Evolutionary conservation across 352 stramenopile species (phyloP).

Genomic region (Globisporangium abappressorium): DNA sequence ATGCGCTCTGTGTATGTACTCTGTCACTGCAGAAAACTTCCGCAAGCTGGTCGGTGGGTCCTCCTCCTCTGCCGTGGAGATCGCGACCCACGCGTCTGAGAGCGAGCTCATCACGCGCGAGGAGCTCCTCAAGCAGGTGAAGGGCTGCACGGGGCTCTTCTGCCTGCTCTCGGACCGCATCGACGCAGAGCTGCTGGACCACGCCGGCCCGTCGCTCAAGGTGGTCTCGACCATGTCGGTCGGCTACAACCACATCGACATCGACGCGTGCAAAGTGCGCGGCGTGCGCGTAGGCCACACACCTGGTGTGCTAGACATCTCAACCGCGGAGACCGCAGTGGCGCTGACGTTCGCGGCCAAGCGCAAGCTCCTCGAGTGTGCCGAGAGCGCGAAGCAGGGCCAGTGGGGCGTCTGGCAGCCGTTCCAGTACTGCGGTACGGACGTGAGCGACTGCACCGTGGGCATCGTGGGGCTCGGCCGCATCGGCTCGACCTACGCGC

Average conservation of each 20-base stretch:
- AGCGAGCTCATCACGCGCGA: slow-evolving; percentile 35
- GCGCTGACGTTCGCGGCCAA: slow-evolving; percentile 70
- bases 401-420: slow-evolving; percentile 79
- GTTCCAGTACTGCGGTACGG: slow-evolving; percentile 75
- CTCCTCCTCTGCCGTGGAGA: slow-evolving; percentile 15
- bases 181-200: slow-evolving; percentile 60
- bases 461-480: slow-evolving; percentile 76
- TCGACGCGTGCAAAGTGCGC: slow-evolving; percentile 61
- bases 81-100: slow-evolving; percentile 29
- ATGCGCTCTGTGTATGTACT: no score
- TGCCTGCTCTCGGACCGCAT: slow-evolving; percentile 72
- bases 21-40: slow-evolving; percentile 27
- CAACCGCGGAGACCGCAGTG: slow-evolving; percentile 72
- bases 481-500: slow-evolving; percentile 82
- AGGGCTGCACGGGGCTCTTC: slow-evolving; percentile 52
- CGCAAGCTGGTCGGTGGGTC: slow-evolving; percentile 13
- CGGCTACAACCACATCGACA: slow-evolving; percentile 90
- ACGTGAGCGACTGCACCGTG: slow-evolving; percentile 74
- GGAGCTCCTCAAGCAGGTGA: slow-evolving; percentile 45
- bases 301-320: slow-evolving; percentile 79
- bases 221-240: slow-evolving; percentile 88
- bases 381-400: slow-evolving; percentile 68
- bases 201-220: slow-evolving; percentile 48
- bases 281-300: slow-evolving; percentile 83
- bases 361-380: slow-evolving; percentile 57